Evolutionary conservation across 345 rosid genomes (phyloP).

Genomic region (Turnera subulata): DNA sequence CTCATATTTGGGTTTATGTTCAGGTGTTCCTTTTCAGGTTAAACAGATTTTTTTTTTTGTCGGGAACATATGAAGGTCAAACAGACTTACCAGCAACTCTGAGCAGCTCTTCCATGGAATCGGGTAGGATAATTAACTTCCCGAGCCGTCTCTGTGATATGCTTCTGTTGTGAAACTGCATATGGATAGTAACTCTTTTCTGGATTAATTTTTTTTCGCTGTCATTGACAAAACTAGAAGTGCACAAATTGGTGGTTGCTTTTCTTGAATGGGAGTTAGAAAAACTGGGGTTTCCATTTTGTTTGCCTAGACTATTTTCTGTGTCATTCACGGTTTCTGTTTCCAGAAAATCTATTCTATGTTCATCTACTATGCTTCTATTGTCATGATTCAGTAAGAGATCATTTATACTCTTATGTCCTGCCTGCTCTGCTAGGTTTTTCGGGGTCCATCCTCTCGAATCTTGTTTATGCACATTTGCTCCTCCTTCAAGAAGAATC

Average conservation of each 20-base stretch:
- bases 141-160: slow-evolving; percentile 28
- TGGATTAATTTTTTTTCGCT: slow-evolving; percentile 22
- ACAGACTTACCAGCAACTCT: slow-evolving; percentile 64
- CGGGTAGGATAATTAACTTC: slow-evolving; percentile 75
- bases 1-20: slow-evolving; percentile 23
- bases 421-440: slow-evolving; percentile 48
- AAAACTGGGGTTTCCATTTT: slow-evolving; percentile 18
- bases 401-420: slow-evolving; percentile 44
- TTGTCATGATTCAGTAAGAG: slow-evolving; percentile 43
- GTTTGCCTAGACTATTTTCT: slow-evolving; percentile 20
- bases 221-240: slow-evolving; percentile 17
- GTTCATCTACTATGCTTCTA: slow-evolving; percentile 38
- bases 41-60: too few species aligned
- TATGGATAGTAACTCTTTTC: slow-evolving; percentile 77
- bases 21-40: slow-evolving; percentile 18
- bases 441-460: slow-evolving; percentile 44
- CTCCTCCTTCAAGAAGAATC: slow-evolving; percentile 50
- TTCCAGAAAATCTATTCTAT: slow-evolving; percentile 36
- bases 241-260: slow-evolving; percentile 28
- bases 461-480: slow-evolving; percentile 44
- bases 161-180: slow-evolving; percentile 34
- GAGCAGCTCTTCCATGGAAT: slow-evolving; percentile 75
- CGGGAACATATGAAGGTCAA: too few species aligned
- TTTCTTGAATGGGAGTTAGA: slow-evolving; percentile 21
- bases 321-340: slow-evolving; percentile 27